Evolutionary conservation across 352 stramenopile genomes (phyloP).

Genomic region (Globisporangium polare): DNA sequence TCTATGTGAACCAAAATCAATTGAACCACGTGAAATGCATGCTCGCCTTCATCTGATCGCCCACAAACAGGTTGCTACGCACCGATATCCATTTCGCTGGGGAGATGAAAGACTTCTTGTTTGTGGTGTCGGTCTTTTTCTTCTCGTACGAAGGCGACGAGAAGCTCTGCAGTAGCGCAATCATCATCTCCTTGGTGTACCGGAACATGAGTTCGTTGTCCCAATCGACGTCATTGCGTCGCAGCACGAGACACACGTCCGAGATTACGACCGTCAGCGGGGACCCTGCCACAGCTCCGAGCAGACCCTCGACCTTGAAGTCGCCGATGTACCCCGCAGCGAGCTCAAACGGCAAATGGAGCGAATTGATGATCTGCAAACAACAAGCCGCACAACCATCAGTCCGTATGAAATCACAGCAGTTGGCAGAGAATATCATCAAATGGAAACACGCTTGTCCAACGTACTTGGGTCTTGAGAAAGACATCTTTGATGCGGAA

Average conservation of each 20-base stretch:
- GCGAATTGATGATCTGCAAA: slow-evolving; percentile 48
- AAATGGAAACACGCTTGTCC: too few species aligned
- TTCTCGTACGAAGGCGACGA: slow-evolving; percentile 21
- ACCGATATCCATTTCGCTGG: slow-evolving; percentile 61
- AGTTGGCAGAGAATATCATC: too few species aligned
- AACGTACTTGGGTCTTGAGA: slow-evolving; percentile 49
- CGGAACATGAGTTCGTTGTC: slow-evolving; percentile 63
- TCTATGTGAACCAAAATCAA: slow-evolving; percentile 20
- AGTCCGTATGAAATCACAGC: too few species aligned
- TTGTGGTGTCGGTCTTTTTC: slow-evolving; percentile 18
- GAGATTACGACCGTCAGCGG: slow-evolving; percentile 47
- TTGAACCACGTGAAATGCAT: not conserved
- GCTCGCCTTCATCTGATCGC: not conserved
- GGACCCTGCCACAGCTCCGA: slow-evolving; percentile 53
- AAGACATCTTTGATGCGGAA: slow-evolving; percentile 61
- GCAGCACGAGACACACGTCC: slow-evolving; percentile 61
- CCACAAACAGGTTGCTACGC: not conserved
- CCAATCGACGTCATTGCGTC: slow-evolving; percentile 54
- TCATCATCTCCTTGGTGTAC: slow-evolving; percentile 61
- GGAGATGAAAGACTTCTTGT: slow-evolving; percentile 34
- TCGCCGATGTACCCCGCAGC: slow-evolving; percentile 64
- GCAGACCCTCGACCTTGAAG: slow-evolving; percentile 53
- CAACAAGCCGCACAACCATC: not conserved
- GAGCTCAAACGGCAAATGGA: slow-evolving; percentile 67
- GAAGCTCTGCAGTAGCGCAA: slow-evolving; percentile 55